phyloP scores from a whole-genome alignment of 208 protist species.

The Trypanosoma melophagium region DNA sequence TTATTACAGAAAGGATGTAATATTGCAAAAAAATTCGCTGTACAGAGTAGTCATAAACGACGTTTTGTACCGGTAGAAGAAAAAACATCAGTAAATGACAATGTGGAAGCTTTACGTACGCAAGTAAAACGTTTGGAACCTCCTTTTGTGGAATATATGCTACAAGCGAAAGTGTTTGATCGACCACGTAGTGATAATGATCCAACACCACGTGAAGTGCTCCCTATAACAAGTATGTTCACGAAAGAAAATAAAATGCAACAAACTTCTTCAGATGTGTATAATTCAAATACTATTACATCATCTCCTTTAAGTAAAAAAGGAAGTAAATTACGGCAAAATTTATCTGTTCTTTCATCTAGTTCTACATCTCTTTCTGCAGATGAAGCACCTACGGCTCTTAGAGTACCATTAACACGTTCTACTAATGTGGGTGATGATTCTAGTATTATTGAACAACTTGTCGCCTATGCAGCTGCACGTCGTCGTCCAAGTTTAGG shows the following conservation, averaged over 20 bases:
- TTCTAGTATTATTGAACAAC: conserved; percentile 20
- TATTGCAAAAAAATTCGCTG: conserved; percentile 7
- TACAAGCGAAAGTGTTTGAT: conserved; percentile 25
- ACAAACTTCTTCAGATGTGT: not conserved
- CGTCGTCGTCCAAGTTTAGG: not conserved
- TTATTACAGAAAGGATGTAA: conserved; percentile 39
- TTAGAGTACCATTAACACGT: conserved; percentile 14
- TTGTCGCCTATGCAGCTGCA: conserved; percentile 17
- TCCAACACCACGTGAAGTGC: conserved; percentile 2
- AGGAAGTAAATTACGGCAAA: not conserved
- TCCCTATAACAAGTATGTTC: not conserved
- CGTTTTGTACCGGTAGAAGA: conserved; percentile 1
- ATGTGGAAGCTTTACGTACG: conserved; percentile 4
- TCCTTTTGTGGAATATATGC: conserved; percentile 21
- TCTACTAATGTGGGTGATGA: conserved; percentile 26
- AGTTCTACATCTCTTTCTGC: not conserved
- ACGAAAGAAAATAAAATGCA: not conserved
- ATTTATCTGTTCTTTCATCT: not conserved
- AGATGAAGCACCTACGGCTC: not conserved
- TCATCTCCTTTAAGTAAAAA: not conserved
- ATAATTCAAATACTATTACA: conserved; percentile 11
- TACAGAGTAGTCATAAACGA: not conserved
- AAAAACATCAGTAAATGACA: not conserved
- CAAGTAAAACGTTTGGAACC: conserved; percentile 21
- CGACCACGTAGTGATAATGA: conserved; percentile 6